phyloP scores from a whole-genome alignment of 495 filamentous ascomycete genomes.

The Hapsidospora chrysogenum region DNA sequence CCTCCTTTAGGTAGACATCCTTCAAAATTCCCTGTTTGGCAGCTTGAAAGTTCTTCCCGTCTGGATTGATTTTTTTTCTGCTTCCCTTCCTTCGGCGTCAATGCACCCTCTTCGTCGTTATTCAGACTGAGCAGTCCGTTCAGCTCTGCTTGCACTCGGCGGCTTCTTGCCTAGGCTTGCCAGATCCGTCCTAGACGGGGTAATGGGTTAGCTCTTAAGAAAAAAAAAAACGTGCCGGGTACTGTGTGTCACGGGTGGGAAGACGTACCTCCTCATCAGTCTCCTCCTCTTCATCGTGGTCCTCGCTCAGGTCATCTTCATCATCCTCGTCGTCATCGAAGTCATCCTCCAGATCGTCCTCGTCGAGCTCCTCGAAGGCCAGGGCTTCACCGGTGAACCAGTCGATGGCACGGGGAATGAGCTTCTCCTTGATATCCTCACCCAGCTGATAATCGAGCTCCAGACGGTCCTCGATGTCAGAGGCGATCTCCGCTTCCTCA shows the following conservation, averaged over 20 bases:
- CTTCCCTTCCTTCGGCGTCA: too few species aligned
- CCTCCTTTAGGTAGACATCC: too few species aligned
- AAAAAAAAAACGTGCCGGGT: constrained; percentile 1
- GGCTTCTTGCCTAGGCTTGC: constrained; percentile 96
- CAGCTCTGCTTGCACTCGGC: constrained; percentile 99
- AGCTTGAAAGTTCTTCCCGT: not conserved
- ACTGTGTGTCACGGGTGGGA: constrained; percentile 1
- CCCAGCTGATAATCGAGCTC: constrained; percentile 98
- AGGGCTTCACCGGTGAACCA: constrained; percentile 99
- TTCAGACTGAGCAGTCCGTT: too few species aligned
- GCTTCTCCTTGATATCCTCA: constrained; percentile 99
- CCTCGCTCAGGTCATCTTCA: constrained; percentile 67
- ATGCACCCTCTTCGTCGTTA: too few species aligned
- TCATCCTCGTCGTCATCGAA: constrained; percentile 90
- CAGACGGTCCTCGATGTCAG: constrained; percentile 91
- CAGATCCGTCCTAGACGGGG: constrained; percentile 65
- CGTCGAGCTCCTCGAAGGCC: constrained; percentile 88
- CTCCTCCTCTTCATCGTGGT: constrained; percentile 72
- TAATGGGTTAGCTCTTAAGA: constrained; percentile 2
- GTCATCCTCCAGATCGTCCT: constrained; percentile 71
- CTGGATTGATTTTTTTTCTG: not conserved
- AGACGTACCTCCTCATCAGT: constrained; percentile 81
- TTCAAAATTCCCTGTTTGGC: too few species aligned
- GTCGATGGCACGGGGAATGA: constrained; percentile 96
- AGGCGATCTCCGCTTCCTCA: constrained; percentile 66